phyloP scores from a whole-genome alignment of 2,329 filamentous ascomycete species.

The Erysiphe pulchra region DNA sequence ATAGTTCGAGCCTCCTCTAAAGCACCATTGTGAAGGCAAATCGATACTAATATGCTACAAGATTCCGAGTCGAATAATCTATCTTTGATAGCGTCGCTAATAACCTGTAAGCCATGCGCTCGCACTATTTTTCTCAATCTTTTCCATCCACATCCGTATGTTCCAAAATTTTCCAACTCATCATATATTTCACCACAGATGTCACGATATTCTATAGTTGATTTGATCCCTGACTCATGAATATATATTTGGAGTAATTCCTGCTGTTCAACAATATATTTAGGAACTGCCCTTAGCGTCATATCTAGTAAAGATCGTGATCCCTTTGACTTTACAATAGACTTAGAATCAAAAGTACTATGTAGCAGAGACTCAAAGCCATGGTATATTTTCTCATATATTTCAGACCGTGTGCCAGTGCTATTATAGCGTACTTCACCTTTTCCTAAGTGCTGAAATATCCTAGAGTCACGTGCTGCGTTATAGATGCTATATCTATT shows the following conservation, averaged over 20 bases:
- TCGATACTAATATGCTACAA: constrained; percentile 16
- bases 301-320: constrained; percentile 21
- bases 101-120: constrained; percentile 20
- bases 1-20: constrained; percentile 18
- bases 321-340: constrained; percentile 6
- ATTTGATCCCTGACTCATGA: constrained; percentile 15
- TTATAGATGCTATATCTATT: neutral
- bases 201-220: constrained; percentile 12
- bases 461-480: neutral
- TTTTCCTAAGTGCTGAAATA: neutral
- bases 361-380: constrained; percentile 20
- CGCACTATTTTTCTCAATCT: constrained; percentile 20
- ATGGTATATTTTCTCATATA: constrained; percentile 21
- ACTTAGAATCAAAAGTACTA: constrained; percentile 13
- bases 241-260: constrained; percentile 16
- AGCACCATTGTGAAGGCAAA: constrained; percentile 17
- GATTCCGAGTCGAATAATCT: constrained; percentile 19
- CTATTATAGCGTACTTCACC: constrained; percentile 13
- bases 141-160: constrained; percentile 18
- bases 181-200: constrained; percentile 22
- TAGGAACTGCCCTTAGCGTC: constrained; percentile 23
- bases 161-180: constrained; percentile 21
- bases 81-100: constrained; percentile 18
- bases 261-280: constrained; percentile 22
- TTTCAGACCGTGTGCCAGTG: constrained; percentile 12